A percentile compares a stretch with the other conserved stretches of the same genome.
Evolutionary conservation across 2,329 filamentous ascomycete genomes (phyloP).

Genomic region (Aspergillus caelatus): DNA sequence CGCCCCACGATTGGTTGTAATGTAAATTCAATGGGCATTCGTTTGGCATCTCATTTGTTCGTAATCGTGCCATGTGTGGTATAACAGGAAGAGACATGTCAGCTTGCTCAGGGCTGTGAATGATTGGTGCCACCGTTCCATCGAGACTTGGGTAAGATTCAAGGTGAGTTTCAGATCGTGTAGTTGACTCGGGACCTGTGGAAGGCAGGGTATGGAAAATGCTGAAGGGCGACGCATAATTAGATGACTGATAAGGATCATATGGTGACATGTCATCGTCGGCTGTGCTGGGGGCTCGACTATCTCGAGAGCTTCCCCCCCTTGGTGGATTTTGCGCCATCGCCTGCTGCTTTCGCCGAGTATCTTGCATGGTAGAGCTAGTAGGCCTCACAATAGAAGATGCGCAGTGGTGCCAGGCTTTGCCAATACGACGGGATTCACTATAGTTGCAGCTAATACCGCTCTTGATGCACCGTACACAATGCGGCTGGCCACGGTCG

Average conservation of each 20-base stretch:
- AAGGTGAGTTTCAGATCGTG: background rate
- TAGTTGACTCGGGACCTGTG: background rate
- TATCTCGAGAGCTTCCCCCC: background rate
- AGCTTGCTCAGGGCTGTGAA: background rate
- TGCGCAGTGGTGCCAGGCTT: background rate
- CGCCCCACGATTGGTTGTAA: background rate
- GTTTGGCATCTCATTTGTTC: background rate
- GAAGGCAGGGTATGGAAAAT: background rate
- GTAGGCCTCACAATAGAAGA: background rate
- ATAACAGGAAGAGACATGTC: background rate
- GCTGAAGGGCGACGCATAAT: background rate
- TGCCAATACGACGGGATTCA: background rate
- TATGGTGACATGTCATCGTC: background rate
- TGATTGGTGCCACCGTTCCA: background rate
- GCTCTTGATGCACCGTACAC: background rate
- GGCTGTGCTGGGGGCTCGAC: background rate
- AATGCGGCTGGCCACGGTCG: background rate
- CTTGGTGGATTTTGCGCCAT: background rate
- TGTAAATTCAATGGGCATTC: background rate
- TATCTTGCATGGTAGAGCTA: background rate
- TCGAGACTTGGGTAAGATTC: background rate
- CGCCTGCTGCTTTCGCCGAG: background rate
- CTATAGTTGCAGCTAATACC: background rate
- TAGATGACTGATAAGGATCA: background rate
- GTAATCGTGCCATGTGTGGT: background rate